Base-by-base conservation (phyloP, 2,329 filamentous ascomycete species). In the Beauveria asiatica region DNA sequence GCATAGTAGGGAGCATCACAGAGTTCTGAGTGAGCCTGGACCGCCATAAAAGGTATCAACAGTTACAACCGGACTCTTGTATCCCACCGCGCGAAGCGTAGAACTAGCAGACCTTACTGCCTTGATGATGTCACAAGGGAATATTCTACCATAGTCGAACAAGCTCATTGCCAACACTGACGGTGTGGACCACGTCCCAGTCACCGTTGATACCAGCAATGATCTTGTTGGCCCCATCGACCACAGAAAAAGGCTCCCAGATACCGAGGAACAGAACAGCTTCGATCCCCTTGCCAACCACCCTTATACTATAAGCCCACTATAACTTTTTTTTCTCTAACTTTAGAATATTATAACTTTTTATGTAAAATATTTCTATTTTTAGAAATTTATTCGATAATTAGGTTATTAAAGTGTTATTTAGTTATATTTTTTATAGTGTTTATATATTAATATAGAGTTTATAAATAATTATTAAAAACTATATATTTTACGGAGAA, bases 141-240 rank as follows among this genome's bases (percentile, higher is more conserved):
- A 79, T 42, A 78, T 80, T 42, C 76, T 71, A 45, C 84, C 83
- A 56, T 79, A 81, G 72, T 90, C 88, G 70, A 96, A 96, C 84
- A 39, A 88, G 78, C 72, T 96, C 91, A 70, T 96, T 96, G 63
- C 90, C 91, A 46, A 96, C 81, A 60, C 83, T 83, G 68, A 96
- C 80, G 2, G 89, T 88, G 69, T 88, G 80, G 63, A 95, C 81
- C 16, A 77, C 70, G 53, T 76, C 77, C 89, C 89, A 96, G 71
- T 89, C 82, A 33, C 80, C 78, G 6, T 76, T 64, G 46, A 88
- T 78, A 16, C 81, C 84, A 5, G 77, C 70, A 59, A 85, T 80
- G 62, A 95, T 84, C 33, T 75, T 77, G 10, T 79, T 65, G n/a
- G 89, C 77, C 61, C 89, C 84, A 1, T 74, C 64, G 16, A 76